Evolutionary conservation across 306 rosid genomes (phyloP).

Genomic region (Prunus salicina): DNA sequence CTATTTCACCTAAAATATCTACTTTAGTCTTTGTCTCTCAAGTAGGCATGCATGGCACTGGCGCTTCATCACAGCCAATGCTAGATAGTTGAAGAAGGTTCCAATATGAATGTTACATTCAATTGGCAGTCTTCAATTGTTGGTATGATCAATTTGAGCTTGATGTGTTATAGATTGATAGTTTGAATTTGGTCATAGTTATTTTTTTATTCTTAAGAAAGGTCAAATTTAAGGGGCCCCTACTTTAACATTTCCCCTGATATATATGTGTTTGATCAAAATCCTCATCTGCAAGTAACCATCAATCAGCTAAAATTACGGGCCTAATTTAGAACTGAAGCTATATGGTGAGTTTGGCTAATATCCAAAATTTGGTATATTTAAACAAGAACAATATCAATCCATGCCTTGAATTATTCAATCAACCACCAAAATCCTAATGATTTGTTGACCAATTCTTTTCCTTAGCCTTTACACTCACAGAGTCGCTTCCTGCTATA

Average conservation of each 20-base stretch:
- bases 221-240: background rate
- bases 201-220: no score
- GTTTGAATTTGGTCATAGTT: no score
- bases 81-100: no score
- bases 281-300: background rate
- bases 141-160: no score
- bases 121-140: no score
- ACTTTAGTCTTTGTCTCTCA: background rate
- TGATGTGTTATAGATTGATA: no score
- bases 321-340: background rate
- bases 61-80: no score
- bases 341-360: no score
- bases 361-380: no score
- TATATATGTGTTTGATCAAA: background rate
- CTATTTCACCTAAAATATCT: background rate
- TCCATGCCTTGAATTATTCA: background rate
- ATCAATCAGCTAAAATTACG: background rate
- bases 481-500: background rate
- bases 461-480: no score
- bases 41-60: background rate
- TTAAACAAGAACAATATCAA: no score
- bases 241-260: background rate
- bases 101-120: no score
- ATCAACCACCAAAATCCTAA: background rate
- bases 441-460: background rate